phyloP scores from a whole-genome alignment of 164 flowering plant species.

The Magnolia kwangsiensis region DNA sequence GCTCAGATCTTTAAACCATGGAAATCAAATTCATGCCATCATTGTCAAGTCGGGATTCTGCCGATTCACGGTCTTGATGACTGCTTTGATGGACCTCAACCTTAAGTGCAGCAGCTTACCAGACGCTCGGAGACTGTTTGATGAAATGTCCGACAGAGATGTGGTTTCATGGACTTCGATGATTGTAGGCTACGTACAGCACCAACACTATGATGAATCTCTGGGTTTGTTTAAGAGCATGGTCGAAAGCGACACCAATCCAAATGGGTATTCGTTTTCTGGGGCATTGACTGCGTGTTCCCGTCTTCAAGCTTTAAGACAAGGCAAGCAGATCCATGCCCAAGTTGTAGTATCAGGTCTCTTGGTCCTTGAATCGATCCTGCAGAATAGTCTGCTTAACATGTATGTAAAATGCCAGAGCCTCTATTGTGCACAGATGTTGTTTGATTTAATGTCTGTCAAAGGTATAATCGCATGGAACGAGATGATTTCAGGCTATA shows the following conservation, averaged over 20 bases:
- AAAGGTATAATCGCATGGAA: constrained; percentile 20
- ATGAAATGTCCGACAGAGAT: constrained; percentile 22
- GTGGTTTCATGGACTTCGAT: constrained; percentile 26
- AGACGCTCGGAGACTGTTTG: constrained; percentile 17
- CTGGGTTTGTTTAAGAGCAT: constrained; percentile 7
- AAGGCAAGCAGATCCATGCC: constrained; percentile 23
- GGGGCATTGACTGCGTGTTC: constrained; percentile 20
- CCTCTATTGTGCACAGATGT: not conserved
- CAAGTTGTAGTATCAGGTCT: constrained; percentile 14
- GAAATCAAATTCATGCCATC: constrained; percentile 13
- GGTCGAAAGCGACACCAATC: constrained; percentile 2
- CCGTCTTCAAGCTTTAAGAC: constrained; percentile 13
- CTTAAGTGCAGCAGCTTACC: constrained; percentile 14
- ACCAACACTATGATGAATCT: constrained; percentile 5
- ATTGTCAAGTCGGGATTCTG: constrained; percentile 19
- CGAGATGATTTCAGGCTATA: constrained; percentile 21
- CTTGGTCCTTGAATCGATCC: constrained; percentile 1
- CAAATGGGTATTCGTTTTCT: constrained; percentile 21
- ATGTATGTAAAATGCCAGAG: constrained; percentile 18
- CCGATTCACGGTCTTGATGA: constrained; percentile 17
- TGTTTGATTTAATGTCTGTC: constrained; percentile 12
- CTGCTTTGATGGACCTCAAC: constrained; percentile 17
- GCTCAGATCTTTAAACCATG: constrained; percentile 5
- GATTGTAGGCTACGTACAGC: constrained; percentile 18
- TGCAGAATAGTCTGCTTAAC: constrained; percentile 18